Conservation (phyloP, 768 basidiomycete genomes). For the Exsudoporus frostii region DNA sequence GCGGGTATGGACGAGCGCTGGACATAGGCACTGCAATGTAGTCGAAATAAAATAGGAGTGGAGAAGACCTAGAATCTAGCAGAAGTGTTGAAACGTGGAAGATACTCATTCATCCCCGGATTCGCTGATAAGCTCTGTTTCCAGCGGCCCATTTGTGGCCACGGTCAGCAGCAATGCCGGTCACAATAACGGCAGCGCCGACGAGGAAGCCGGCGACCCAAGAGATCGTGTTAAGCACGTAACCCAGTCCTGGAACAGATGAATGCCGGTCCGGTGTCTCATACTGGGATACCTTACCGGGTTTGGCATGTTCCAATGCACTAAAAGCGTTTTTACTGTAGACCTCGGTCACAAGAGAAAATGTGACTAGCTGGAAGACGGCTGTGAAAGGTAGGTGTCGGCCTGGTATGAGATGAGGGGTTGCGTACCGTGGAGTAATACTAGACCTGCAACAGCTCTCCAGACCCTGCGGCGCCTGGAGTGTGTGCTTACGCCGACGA, state of each 20-base stretch:
- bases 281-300: conserved; percentile 43
- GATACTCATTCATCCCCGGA: conserved; percentile 17
- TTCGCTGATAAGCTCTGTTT: conserved; percentile 57
- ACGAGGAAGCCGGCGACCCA: conserved; percentile 60
- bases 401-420: background rate
- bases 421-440: conserved; percentile 54
- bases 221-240: conserved; percentile 54
- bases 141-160: conserved; percentile 73
- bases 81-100: background rate
- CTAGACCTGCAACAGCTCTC: conserved; percentile 66
- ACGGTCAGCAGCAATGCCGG: conserved; percentile 52
- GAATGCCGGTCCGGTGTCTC: background rate
- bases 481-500: conserved; percentile 69
- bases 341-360: conserved; percentile 60
- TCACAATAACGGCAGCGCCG: conserved; percentile 51
- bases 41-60: background rate
- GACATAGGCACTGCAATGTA: background rate
- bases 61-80: background rate
- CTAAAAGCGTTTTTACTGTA: conserved; percentile 46
- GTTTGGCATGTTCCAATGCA: conserved; percentile 54
- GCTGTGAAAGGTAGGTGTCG: conserved; percentile 34
- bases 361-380: conserved; percentile 57
- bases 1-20: conserved; percentile 7
- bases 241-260: conserved; percentile 50
- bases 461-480: conserved; percentile 74